phyloP scores from a whole-genome alignment of 176 grass and related monocot species.

The Phragmites australis region DNA sequence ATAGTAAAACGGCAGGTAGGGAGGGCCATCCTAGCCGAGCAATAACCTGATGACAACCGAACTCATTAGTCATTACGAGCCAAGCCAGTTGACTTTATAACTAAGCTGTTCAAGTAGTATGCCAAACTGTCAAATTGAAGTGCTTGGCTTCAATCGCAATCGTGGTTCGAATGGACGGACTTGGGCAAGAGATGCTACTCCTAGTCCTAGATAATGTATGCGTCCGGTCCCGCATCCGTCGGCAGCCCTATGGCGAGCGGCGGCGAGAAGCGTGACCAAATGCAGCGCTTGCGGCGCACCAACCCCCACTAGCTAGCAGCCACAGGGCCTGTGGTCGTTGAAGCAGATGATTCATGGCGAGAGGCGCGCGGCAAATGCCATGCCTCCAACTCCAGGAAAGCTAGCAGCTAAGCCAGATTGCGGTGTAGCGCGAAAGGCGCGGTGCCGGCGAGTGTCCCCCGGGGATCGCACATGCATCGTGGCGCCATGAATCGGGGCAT shows the following conservation, averaged over 20 bases:
- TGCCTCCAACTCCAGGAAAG: too few species aligned
- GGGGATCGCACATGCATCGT: slow-evolving; percentile 17
- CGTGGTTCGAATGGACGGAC: not conserved
- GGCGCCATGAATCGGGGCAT: slow-evolving; percentile 4
- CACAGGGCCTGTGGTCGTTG: not conserved
- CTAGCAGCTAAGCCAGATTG: not conserved
- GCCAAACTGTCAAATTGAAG: not conserved
- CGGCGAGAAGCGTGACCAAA: not conserved
- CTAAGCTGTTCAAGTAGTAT: not conserved
- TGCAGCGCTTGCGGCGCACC: not conserved
- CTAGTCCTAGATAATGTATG: too few species aligned
- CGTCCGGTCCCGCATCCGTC: too few species aligned
- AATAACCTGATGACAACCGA: too few species aligned
- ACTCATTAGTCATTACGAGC: too few species aligned
- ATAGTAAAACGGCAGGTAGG: too few species aligned
- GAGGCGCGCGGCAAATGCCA: not conserved
- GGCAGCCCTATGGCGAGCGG: not conserved
- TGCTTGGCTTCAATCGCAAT: not conserved
- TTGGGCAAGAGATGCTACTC: too few species aligned
- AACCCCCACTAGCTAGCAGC: not conserved
- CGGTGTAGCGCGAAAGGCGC: slow-evolving; percentile 31
- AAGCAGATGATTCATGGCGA: not conserved
- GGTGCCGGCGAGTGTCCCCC: slow-evolving; percentile 31
- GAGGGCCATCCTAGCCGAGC: too few species aligned
- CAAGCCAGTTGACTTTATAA: not conserved